These are phyloP conservation scores for Linnemannia exigua DNA, from an alignment of 192 early-diverging fungal species.

Conservation along the genomic window DNA sequence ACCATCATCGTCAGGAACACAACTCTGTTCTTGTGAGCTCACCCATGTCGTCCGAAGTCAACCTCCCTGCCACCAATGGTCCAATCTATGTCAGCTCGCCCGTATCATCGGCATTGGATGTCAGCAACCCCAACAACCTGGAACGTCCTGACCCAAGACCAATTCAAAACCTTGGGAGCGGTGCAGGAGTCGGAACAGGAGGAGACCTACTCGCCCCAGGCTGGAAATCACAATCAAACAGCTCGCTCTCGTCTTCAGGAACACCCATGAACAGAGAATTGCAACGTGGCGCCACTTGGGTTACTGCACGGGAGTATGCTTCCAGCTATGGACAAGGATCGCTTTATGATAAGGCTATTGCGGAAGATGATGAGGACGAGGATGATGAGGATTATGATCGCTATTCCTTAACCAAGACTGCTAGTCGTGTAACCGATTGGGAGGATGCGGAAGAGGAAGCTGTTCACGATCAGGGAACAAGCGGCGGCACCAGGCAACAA, in stretches of 20 bases:
- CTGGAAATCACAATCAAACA: slow-evolving; percentile 22
- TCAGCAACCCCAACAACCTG: not conserved
- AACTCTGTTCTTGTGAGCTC: slow-evolving; percentile 40
- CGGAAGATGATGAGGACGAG: slow-evolving; percentile 29
- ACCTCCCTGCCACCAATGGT: slow-evolving; percentile 23
- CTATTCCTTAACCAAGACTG: not conserved
- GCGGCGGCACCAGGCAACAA: not conserved
- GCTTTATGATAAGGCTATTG: slow-evolving; percentile 10
- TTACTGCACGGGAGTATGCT: slow-evolving; percentile 31
- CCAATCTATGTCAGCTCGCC: slow-evolving; percentile 38
- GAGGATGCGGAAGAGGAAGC: not conserved
- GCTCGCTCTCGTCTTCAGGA: slow-evolving; percentile 18
- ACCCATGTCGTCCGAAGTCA: slow-evolving; percentile 43
- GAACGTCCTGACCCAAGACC: slow-evolving; percentile 29
- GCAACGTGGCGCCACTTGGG: slow-evolving; percentile 33
- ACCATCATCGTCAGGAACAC: slow-evolving; percentile 10
- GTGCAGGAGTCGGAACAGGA: not conserved
- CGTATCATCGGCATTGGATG: slow-evolving; percentile 20
- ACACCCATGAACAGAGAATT: slow-evolving; percentile 21
- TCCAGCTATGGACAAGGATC: slow-evolving; percentile 27
- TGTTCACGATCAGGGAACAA: not conserved
- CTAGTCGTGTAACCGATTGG: not conserved
- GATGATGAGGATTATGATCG: slow-evolving; percentile 10
- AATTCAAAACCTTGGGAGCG: slow-evolving; percentile 18
- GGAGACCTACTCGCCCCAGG: slow-evolving; percentile 23